phyloP scores from a whole-genome alignment of 768 basidiomycete genomes.

The Sarcomyxa edulis region DNA sequence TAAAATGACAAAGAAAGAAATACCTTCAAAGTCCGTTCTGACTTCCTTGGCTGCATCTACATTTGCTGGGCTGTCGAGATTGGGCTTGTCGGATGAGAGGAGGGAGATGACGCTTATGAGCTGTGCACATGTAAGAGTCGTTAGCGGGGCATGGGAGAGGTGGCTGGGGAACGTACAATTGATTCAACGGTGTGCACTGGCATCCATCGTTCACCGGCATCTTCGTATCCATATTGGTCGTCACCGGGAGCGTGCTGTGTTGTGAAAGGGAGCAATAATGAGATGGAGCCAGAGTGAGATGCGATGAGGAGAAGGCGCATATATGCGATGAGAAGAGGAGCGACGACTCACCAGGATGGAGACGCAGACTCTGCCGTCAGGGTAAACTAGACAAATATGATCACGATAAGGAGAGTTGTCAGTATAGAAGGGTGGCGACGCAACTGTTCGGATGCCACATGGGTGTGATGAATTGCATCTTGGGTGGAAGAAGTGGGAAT shows the following conservation, averaged over 20 bases:
- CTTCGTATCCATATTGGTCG: slow-evolving; percentile 96
- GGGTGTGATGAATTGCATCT: slow-evolving; percentile 92
- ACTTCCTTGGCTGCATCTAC: slow-evolving; percentile 93
- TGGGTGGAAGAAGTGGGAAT: slow-evolving; percentile 87
- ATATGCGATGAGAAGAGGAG: too few species aligned
- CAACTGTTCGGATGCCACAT: slow-evolving; percentile 98
- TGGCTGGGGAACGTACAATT: slow-evolving; percentile 52
- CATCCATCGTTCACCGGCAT: slow-evolving; percentile 95
- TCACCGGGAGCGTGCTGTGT: slow-evolving; percentile 88
- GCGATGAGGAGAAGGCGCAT: too few species aligned
- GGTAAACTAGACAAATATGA: slow-evolving; percentile 62
- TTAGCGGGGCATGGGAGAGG: slow-evolving; percentile 6
- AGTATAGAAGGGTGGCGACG: slow-evolving; percentile 20
- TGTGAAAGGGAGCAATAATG: slow-evolving; percentile 5
- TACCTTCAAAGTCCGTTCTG: slow-evolving; percentile 58
- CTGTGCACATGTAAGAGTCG: slow-evolving; percentile 33
- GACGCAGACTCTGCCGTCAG: slow-evolving; percentile 90
- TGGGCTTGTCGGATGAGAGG: slow-evolving; percentile 86
- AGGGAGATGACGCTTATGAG: slow-evolving; percentile 95
- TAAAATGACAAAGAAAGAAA: slow-evolving; percentile 16
- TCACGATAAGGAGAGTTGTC: slow-evolving; percentile 6
- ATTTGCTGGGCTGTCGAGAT: slow-evolving; percentile 92
- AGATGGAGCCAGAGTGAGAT: slow-evolving; percentile 1
- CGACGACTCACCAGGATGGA: slow-evolving; percentile 73
- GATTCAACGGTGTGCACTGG: slow-evolving; percentile 97